phyloP scores from a whole-genome alignment of 2,329 filamentous ascomycete species.

The Juglanconis juglandina region DNA sequence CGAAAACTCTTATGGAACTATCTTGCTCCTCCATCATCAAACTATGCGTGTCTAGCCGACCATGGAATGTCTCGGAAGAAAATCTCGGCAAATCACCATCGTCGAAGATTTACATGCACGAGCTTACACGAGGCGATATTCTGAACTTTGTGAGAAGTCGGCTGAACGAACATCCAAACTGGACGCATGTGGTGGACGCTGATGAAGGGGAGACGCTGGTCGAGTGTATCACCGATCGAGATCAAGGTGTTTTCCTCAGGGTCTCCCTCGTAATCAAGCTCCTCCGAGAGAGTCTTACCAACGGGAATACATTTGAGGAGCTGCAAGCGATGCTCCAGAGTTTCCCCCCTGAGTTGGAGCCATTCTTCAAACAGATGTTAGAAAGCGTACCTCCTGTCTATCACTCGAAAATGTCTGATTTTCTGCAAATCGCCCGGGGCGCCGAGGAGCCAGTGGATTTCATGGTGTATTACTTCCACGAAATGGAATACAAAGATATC shows the following conservation, averaged over 20 bases:
- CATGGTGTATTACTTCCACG: not conserved
- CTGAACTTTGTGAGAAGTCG: constrained; percentile 18
- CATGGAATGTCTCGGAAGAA: constrained; percentile 27
- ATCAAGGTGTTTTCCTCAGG: constrained; percentile 31
- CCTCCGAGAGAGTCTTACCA: constrained; percentile 23
- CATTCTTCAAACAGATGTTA: constrained; percentile 22
- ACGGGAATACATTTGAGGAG: constrained; percentile 19
- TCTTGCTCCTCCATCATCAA: constrained; percentile 17
- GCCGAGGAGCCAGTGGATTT: not conserved
- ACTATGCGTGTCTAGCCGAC: constrained; percentile 27
- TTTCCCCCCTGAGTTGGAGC: constrained; percentile 20
- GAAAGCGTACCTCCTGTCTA: not conserved
- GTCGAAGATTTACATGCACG: constrained; percentile 22
- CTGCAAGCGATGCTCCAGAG: constrained; percentile 13
- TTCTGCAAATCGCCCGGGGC: not conserved
- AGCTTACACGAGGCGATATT: constrained; percentile 25
- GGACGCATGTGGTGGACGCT: constrained; percentile 8
- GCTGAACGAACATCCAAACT: constrained; percentile 19
- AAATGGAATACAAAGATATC: not conserved
- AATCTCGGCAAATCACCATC: constrained; percentile 19
- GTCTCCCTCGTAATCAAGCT: constrained; percentile 25
- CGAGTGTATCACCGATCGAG: constrained; percentile 20
- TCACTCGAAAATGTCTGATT: not conserved
- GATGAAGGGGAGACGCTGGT: constrained; percentile 9
- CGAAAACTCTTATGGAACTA: constrained; percentile 12